Conservation (phyloP, 306 rosid species). For the Delonix regia region DNA sequence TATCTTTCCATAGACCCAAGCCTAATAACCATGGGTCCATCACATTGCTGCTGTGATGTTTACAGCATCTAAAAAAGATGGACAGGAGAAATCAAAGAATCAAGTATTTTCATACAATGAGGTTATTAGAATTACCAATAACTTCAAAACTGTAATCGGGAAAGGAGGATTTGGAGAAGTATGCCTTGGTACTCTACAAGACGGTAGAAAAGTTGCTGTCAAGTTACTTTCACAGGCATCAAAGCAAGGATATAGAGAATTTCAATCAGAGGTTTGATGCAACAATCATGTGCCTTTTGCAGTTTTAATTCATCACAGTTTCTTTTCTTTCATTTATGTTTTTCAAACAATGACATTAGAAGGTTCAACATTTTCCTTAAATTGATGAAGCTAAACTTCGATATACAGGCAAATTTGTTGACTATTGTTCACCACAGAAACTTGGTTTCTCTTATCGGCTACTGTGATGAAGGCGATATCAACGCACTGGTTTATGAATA, state of each 20-base stretch:
- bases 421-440: conserved; percentile 57
- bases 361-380: background rate
- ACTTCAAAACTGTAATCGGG: conserved; percentile 37
- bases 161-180: conserved; percentile 60
- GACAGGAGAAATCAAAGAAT: background rate
- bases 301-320: background rate
- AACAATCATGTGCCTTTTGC: background rate
- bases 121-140: conserved; percentile 28
- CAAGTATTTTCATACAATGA: background rate
- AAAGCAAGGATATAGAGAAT: conserved; percentile 44
- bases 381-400: background rate
- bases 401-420: conserved; percentile 50
- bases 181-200: conserved; percentile 31
- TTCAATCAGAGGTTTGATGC: conserved; percentile 29
- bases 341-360: background rate
- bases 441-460: conserved; percentile 47
- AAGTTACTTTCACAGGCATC: conserved; percentile 33
- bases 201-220: conserved; percentile 41
- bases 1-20: too few relatives aligned
- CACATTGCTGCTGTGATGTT: background rate
- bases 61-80: background rate
- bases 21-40: too few relatives aligned
- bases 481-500: conserved; percentile 45
- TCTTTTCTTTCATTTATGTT: background rate
- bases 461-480: conserved; percentile 43